phyloP scores from a whole-genome alignment of 75 land plant genomes.

The Cupressus sempervirens region DNA sequence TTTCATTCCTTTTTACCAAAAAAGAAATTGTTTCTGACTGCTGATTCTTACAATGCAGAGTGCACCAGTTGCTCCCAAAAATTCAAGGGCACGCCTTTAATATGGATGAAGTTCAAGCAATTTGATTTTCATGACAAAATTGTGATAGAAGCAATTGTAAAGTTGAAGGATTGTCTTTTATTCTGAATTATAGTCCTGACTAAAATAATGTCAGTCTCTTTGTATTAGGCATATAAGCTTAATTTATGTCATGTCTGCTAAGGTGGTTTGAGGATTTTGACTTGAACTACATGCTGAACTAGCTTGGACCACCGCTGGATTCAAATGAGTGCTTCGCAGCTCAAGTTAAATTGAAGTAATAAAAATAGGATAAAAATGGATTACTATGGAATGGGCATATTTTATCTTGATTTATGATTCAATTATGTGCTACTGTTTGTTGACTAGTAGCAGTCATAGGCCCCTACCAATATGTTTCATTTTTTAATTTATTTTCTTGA shows the following conservation, averaged over 20 bases:
- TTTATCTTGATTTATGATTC: background rate
- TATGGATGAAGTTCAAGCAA: no score
- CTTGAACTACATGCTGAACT: background rate
- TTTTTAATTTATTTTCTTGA: background rate
- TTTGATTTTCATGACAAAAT: background rate
- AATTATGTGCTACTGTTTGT: background rate
- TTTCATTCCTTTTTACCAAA: background rate
- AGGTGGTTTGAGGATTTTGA: background rate
- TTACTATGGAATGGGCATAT: background rate
- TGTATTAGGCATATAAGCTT: background rate
- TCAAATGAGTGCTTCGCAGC: background rate
- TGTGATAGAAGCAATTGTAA: background rate
- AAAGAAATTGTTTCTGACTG: background rate
- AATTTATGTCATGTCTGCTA: background rate
- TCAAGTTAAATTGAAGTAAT: background rate
- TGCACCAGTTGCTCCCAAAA: constrained; percentile 17
- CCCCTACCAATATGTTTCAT: background rate
- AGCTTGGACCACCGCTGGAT: background rate
- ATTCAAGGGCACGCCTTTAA: constrained; percentile 11
- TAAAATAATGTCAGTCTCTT: background rate
- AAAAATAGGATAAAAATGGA: background rate
- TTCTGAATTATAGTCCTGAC: background rate
- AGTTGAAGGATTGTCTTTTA: background rate
- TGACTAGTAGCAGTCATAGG: background rate
- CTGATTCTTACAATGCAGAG: constrained; percentile 19